Evolutionary conservation across 2,329 filamentous ascomycete species (phyloP).

Genomic region (Dactylonectria estremocensis): DNA sequence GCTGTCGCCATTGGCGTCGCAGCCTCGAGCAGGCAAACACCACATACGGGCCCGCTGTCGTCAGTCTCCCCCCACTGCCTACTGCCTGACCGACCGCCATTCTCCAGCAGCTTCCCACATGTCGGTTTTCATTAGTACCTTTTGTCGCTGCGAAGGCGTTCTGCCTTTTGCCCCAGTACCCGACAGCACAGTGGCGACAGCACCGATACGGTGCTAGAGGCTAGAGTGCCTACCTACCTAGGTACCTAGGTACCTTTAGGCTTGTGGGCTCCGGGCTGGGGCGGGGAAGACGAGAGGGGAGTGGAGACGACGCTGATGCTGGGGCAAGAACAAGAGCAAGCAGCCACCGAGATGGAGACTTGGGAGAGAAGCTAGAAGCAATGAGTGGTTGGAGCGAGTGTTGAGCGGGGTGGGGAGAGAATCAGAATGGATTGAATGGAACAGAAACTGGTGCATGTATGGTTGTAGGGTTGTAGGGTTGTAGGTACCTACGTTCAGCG

Average conservation of each 20-base stretch:
- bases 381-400: no score
- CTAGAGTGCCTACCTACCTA: no score
- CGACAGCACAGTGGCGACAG: no score
- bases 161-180: background rate
- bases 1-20: slow-evolving; percentile 12
- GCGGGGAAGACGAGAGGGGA: background rate
- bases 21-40: slow-evolving; percentile 9
- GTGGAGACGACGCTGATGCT: background rate
- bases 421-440: background rate
- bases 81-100: slow-evolving; percentile 5
- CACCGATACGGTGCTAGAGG: no score
- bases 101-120: background rate
- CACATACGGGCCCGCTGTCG: background rate
- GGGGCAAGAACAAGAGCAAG: background rate
- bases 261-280: background rate
- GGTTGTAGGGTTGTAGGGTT: background rate
- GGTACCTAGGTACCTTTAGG: no score
- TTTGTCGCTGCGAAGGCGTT: background rate
- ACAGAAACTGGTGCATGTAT: no score
- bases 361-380: no score
- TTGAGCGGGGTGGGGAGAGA: background rate
- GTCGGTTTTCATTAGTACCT: background rate
- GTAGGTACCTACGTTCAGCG: background rate
- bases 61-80: no score
- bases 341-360: background rate